Evolutionary conservation across 305 asterid species (phyloP).

Genomic region (Striga hermonthica): DNA sequence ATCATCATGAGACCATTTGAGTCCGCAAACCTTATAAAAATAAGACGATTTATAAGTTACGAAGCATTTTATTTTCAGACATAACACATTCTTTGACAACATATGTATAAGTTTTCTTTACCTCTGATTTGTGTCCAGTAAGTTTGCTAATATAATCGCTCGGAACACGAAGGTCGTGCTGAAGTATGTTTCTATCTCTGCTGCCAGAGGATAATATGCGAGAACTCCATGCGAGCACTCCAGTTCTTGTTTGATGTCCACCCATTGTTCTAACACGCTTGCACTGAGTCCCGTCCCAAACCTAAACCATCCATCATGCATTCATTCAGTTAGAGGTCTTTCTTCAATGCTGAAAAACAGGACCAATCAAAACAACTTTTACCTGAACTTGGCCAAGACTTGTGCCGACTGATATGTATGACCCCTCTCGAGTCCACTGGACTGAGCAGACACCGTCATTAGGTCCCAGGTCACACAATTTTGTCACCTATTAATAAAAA

Average conservation of each 20-base stretch:
- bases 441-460: slow-evolving; percentile 87
- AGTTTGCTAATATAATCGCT: slow-evolving; percentile 79
- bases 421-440: slow-evolving; percentile 97
- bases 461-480: slow-evolving; percentile 93
- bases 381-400: slow-evolving; percentile 95
- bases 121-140: slow-evolving; percentile 95
- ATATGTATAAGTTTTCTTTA: slow-evolving; percentile 17
- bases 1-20: slow-evolving; percentile 98
- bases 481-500: slow-evolving; percentile 62
- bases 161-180: slow-evolving; percentile 94
- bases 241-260: slow-evolving; percentile 94
- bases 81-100: not conserved
- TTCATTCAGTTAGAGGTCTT: too few species aligned
- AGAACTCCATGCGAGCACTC: slow-evolving; percentile 90
- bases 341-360: too few species aligned
- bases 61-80: too few species aligned
- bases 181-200: slow-evolving; percentile 89
- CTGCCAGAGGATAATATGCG: slow-evolving; percentile 92
- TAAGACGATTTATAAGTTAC: not conserved
- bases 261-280: slow-evolving; percentile 80
- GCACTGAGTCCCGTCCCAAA: slow-evolving; percentile 96
- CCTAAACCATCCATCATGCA: slow-evolving; percentile 44
- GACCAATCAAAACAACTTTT: not conserved
- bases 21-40: slow-evolving; percentile 71
- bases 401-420: slow-evolving; percentile 88